Evolutionary conservation across 2,329 filamentous ascomycete species (phyloP).

Genomic region (Colletotrichum tofieldiae): DNA sequence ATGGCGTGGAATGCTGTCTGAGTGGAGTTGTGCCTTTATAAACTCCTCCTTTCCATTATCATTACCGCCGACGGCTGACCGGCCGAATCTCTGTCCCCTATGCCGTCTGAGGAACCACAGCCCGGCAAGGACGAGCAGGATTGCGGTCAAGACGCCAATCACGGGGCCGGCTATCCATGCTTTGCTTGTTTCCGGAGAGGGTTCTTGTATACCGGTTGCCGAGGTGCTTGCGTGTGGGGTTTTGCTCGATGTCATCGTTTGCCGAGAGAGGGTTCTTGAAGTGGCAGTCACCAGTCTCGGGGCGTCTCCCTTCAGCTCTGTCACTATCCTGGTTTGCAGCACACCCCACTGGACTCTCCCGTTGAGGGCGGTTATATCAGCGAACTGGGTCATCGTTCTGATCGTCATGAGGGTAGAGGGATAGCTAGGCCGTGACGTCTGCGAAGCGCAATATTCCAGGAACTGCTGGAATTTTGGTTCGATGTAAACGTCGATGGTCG

Average conservation of each 20-base stretch:
- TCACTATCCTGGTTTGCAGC: not conserved
- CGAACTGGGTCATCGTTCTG: not conserved
- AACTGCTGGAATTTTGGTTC: conserved; percentile 10
- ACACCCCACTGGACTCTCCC: not conserved
- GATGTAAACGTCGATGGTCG: not conserved
- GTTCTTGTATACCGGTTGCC: not conserved
- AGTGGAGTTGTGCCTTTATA: conserved; percentile 10
- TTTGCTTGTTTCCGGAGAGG: not conserved
- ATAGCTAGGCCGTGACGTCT: not conserved
- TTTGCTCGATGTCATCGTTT: not conserved
- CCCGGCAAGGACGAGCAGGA: not conserved
- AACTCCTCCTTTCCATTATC: not conserved
- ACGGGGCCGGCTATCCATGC: conserved; percentile 30
- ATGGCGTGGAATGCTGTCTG: not conserved
- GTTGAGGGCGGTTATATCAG: not conserved
- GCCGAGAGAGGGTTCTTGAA: not conserved
- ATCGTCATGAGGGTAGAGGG: not conserved
- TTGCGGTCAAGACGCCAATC: not conserved
- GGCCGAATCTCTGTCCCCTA: not conserved
- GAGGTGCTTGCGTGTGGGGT: not conserved
- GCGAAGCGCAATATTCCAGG: not conserved
- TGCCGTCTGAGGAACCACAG: conserved; percentile 22
- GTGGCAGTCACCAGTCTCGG: not conserved
- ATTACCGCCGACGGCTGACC: not conserved
- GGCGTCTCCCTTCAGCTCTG: not conserved